Evolutionary conservation across 768 basidiomycete species (phyloP).

Genomic region (Phylloporus rhodoxanthus): DNA sequence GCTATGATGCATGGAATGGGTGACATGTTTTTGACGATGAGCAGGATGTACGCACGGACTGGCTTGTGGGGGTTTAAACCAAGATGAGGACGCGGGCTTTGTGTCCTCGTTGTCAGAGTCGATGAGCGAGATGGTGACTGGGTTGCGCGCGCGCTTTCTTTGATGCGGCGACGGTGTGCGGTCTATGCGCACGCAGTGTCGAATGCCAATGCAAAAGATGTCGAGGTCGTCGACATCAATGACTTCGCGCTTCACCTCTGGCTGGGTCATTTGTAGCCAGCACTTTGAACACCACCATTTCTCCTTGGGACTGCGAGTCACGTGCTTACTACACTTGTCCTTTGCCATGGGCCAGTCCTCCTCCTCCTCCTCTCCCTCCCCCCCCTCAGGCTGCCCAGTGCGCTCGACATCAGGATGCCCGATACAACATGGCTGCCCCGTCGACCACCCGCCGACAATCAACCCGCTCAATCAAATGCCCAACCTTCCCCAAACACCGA

Average conservation of each 20-base stretch:
- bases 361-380: slow-evolving; percentile 13
- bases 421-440: slow-evolving; percentile 53
- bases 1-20: background rate
- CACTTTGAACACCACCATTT: background rate
- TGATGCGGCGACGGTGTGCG: slow-evolving; percentile 6
- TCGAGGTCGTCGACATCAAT: slow-evolving; percentile 28
- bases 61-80: background rate
- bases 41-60: slow-evolving; percentile 5
- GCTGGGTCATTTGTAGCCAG: slow-evolving; percentile 1
- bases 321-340: slow-evolving; percentile 1
- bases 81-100: slow-evolving; percentile 4
- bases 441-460: slow-evolving; percentile 49
- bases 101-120: slow-evolving; percentile 15
- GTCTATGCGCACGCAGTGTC: slow-evolving; percentile 14
- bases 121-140: slow-evolving; percentile 11
- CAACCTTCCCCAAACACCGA: slow-evolving; percentile 59
- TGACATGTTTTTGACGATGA: background rate
- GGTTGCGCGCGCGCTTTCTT: slow-evolving; percentile 9
- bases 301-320: background rate
- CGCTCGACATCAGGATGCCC: slow-evolving; percentile 34
- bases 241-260: slow-evolving; percentile 5
- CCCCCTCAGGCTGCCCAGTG: slow-evolving; percentile 11
- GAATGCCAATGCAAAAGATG: slow-evolving; percentile 16
- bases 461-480: slow-evolving; percentile 88
- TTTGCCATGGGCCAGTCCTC: slow-evolving; percentile 15